phyloP scores from a whole-genome alignment of 2,329 filamentous ascomycete genomes.

The Phialophora chinensis region DNA sequence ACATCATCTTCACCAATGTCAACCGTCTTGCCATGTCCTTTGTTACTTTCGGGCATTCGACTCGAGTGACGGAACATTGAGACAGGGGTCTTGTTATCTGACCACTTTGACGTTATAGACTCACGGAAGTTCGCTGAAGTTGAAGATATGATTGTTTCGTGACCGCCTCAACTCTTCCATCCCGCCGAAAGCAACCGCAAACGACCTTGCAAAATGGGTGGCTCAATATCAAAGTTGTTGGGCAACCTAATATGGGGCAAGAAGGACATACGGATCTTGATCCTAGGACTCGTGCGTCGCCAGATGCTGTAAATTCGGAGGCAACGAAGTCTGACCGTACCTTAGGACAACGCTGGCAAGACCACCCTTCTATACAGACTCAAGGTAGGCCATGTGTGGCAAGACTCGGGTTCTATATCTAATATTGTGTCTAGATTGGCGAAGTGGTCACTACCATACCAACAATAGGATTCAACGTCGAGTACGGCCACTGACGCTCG shows the following conservation, averaged over 20 bases:
- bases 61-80: neutral
- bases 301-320: neutral
- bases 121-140: neutral
- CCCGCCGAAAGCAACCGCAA: slow-evolving; percentile 1
- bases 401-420: slow-evolving; percentile 30
- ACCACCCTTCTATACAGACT: slow-evolving; percentile 95
- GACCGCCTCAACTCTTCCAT: slow-evolving; percentile 5
- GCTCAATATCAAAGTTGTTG: slow-evolving; percentile 63
- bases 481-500: slow-evolving; percentile 49
- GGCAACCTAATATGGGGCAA: slow-evolving; percentile 82
- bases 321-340: slow-evolving; percentile 24
- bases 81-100: neutral
- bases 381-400: slow-evolving; percentile 65
- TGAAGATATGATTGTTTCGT: slow-evolving; percentile 28
- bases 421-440: slow-evolving; percentile 70
- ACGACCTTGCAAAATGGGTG: slow-evolving; percentile 56
- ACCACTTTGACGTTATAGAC: neutral
- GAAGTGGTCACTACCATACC: slow-evolving; percentile 99
- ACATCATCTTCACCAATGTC: neutral
- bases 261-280: slow-evolving; percentile 97
- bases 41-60: neutral
- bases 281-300: slow-evolving; percentile 80
- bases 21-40: neutral
- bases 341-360: slow-evolving; percentile 95
- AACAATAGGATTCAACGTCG: slow-evolving; percentile 98